Evolutionary conservation across 1,139 yeast genomes (phyloP).

Genomic region (Kodamaea derodonti): DNA sequence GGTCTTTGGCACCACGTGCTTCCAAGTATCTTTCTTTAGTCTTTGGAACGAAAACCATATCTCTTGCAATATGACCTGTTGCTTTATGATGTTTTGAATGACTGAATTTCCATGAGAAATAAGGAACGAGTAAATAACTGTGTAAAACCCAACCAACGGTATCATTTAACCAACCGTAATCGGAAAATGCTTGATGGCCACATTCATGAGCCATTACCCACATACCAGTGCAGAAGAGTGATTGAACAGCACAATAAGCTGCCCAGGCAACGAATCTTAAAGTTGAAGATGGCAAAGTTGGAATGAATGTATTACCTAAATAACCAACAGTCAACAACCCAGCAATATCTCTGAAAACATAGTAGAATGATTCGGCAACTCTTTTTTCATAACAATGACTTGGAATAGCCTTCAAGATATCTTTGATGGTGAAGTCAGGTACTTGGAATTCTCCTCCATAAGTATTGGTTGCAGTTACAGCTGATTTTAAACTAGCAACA

Average conservation of each 20-base stretch:
- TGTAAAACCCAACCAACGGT: slow-evolving; percentile 79
- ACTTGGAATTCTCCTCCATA: slow-evolving; percentile 64
- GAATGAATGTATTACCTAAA: slow-evolving; percentile 51
- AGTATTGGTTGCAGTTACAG: slow-evolving; percentile 51
- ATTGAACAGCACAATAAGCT: slow-evolving; percentile 43
- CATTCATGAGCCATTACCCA: slow-evolving; percentile 92
- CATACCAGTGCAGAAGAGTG: slow-evolving; percentile 71
- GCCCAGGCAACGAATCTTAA: slow-evolving; percentile 38
- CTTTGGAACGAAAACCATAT: slow-evolving; percentile 79
- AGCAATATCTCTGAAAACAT: slow-evolving; percentile 62
- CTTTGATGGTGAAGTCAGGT: slow-evolving; percentile 73
- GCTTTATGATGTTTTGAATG: slow-evolving; percentile 88
- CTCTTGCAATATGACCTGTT: slow-evolving; percentile 76
- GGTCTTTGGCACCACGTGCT: slow-evolving; percentile 32
- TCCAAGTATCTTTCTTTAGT: slow-evolving; percentile 54
- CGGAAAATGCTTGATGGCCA: slow-evolving; percentile 84
- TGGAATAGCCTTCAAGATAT: slow-evolving; percentile 69
- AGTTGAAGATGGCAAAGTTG: slow-evolving; percentile 20
- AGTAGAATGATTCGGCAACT: slow-evolving; percentile 51
- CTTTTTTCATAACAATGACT: slow-evolving; percentile 72
- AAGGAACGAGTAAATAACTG: slow-evolving; percentile 75
- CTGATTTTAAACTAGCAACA: slow-evolving; percentile 29
- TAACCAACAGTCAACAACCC: slow-evolving; percentile 50
- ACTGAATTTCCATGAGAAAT: slow-evolving; percentile 80
- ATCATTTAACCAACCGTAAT: slow-evolving; percentile 66